Base-by-base conservation (phyloP, 108 stramenopile species). In the Conticribra weissflogii region DNA sequence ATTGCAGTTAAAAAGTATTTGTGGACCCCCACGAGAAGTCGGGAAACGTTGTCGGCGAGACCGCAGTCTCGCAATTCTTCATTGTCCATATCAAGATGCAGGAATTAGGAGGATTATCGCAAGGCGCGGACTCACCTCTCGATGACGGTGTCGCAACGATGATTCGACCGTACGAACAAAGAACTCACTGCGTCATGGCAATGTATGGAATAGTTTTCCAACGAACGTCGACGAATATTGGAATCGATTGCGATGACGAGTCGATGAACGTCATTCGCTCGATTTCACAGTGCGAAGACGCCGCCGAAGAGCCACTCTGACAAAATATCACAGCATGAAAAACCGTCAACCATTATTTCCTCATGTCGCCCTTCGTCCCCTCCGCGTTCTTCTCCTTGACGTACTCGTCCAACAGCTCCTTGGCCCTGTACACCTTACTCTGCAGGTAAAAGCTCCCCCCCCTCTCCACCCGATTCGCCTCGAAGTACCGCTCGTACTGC, bases 401-500 rank as follows among this genome's bases (percentile, higher is more conserved):
- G 56, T 81, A 92, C 57, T 93, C 89, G 18, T 83, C 77, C 64
- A 99, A 67, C 54, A 91, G 71, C 81, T 99, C 97, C 69, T 93
- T 94, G 8, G 98, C 97, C 31, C 98, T 79, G 77, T 83, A 95
- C 19, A 99, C 79, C 81, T 99, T 99, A 44, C 94, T 96, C 84
- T 99, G 98, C 76, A 99, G 76, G 78, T 99, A 99, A 82, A 99
- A 99, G 50, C 89, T 91, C 31, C 98, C 98, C 22, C 97, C 97
- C 29, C 97, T 98, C 24, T 72, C 67, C 7, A 97, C 92, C 57
- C 86, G 91, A 77, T 99, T 99, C 41, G 93, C 92, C 18, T 78
- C 91, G 83, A 96, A 98, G 67, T 94, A 96, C 74, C 80, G 81
- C 18, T 98, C 90, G 69, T 85, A 73, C 78, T 88, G 87, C 69